phyloP scores from a whole-genome alignment of 345 rosid genomes.

The Aethionema arabicum region DNA sequence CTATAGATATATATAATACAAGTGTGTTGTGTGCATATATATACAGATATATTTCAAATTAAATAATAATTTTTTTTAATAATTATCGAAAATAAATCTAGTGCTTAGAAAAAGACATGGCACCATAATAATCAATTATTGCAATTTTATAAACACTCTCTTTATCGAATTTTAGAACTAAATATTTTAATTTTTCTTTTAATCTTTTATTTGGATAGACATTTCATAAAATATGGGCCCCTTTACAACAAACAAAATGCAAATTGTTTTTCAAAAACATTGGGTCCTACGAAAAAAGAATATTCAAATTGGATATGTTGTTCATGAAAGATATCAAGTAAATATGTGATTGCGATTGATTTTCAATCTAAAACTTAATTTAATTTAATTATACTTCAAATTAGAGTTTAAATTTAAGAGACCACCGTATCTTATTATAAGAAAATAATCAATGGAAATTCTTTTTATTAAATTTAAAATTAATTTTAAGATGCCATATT shows the following conservation, averaged over 20 bases:
- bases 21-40: no score
- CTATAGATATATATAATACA: background rate
- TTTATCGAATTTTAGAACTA: background rate
- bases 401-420: no score
- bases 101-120: constrained; percentile 22
- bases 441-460: no score
- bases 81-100: constrained; percentile 1
- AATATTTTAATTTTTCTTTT: background rate
- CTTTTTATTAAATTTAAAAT: no score
- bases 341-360: no score
- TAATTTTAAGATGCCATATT: no score
- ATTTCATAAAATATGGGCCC: background rate
- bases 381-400: no score
- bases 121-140: constrained; percentile 12
- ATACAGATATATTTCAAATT: background rate
- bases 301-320: background rate
- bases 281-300: constrained; percentile 8
- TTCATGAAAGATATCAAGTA: no score
- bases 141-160: background rate
- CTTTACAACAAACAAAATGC: no score
- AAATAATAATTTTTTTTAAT: background rate
- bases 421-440: no score
- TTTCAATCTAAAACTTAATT: no score
- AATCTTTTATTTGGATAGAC: background rate
- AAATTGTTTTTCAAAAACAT: no score